These are phyloP conservation scores for Aspergillus fumigatus DNA, from an alignment of 2,329 filamentous ascomycete genomes.

Conservation along the genomic window DNA sequence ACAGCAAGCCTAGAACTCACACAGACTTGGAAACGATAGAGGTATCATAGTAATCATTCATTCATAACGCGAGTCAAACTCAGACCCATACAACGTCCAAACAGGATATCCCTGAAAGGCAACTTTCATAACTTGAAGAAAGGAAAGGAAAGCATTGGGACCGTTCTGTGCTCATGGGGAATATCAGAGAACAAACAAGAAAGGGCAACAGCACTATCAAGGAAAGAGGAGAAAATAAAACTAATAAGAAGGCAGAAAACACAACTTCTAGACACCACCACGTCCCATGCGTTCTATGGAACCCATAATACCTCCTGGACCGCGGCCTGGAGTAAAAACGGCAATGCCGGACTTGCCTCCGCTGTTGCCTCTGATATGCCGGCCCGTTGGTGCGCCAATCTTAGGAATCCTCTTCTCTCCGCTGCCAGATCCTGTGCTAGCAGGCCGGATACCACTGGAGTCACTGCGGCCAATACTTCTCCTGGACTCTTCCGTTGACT, in stretches of 20 bases:
- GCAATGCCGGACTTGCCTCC: conserved; percentile 35
- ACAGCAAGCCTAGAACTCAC: not conserved
- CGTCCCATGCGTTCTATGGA: conserved; percentile 86
- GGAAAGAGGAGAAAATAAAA: not conserved
- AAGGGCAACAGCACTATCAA: not conserved
- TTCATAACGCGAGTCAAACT: not conserved
- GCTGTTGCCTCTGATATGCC: conserved; percentile 33
- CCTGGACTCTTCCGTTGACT: conserved; percentile 18
- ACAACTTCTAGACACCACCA: conserved; percentile 18
- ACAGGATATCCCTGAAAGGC: not conserved
- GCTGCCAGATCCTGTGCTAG: conserved; percentile 19
- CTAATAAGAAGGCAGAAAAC: not conserved
- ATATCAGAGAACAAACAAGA: not conserved
- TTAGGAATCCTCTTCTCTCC: conserved; percentile 28
- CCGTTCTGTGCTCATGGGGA: not conserved
- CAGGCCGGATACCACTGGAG: conserved; percentile 29
- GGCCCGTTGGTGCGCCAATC: conserved; percentile 24
- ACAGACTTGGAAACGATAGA: not conserved
- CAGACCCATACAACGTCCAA: not conserved
- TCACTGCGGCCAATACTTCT: conserved; percentile 23
- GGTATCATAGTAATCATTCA: not conserved
- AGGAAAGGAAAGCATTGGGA: not conserved
- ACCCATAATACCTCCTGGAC: conserved; percentile 64
- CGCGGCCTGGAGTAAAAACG: conserved; percentile 47
- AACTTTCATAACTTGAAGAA: not conserved